Percentiles rank a stretch among this genome's conserved stretches.
Conservation (phyloP, 2,329 filamentous ascomycete genomes). For the Fusarium domesticum region DNA sequence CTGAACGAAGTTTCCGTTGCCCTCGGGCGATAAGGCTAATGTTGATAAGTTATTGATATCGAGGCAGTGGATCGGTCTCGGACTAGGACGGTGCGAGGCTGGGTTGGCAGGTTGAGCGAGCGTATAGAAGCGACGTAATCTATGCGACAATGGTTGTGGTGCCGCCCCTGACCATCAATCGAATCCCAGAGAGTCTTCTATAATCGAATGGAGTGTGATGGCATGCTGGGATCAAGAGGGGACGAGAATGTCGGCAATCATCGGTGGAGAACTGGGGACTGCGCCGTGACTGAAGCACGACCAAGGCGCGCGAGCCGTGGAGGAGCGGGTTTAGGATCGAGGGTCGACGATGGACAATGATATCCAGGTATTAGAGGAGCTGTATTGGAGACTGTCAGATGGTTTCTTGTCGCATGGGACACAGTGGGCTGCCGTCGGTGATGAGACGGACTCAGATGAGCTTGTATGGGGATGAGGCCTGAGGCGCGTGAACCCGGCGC, state of each 20-base stretch:
- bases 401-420: background rate
- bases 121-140: conserved; percentile 2
- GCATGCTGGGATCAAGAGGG: conserved; percentile 21
- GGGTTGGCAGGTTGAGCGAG: conserved; percentile 10
- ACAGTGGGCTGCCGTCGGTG: conserved; percentile 15
- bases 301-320: conserved; percentile 13
- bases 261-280: conserved; percentile 22
- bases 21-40: conserved; percentile 15
- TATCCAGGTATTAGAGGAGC: conserved; percentile 8
- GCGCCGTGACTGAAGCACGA: conserved; percentile 23
- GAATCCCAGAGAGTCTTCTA: conserved; percentile 13
- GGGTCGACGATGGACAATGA: conserved; percentile 12
- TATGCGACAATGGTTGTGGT: background rate
- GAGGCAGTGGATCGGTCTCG: background rate
- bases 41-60: background rate
- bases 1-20: conserved; percentile 16
- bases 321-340: conserved; percentile 10
- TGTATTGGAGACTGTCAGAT: conserved; percentile 2
- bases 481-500: conserved; percentile 29
- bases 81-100: background rate
- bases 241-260: conserved; percentile 24
- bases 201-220: conserved; percentile 13
- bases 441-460: conserved; percentile 11
- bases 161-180: conserved; percentile 6
- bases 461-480: background rate